Base-by-base conservation (phyloP, 805 yeast genomes). In the Wickerhamomyces chambardii region DNA sequence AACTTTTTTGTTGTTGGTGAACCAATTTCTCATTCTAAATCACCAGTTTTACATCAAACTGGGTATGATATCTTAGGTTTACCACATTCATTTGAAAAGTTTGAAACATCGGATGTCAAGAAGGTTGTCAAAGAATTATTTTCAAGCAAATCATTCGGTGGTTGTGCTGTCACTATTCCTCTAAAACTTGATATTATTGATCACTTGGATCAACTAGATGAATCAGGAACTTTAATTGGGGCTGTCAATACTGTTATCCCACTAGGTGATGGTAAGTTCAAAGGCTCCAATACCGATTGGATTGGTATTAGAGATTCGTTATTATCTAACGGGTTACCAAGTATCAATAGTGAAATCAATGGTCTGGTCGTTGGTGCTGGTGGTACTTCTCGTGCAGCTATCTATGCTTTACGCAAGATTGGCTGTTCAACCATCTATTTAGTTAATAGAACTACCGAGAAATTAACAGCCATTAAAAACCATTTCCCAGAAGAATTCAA, bases 221-320 rank as follows among this genome's bases (percentile, higher is more conserved):
- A 73, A n/a, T 75, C 94, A 15, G 97, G 95, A 14, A 55, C 68
- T 42, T 46, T 58, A n/a, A 85, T 92, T 47, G 97, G 97, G 29
- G 97, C 98, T 16, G 87, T 92, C 36, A 92, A 92, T 61, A 92
- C 99, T 0, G 71, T 92, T 33, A 67, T 70, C 28, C 83, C 82
- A 26, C 42, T 64, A 22, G 61, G 63, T 11, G 35, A 61, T 17
- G 77, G 68, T 6, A 60, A 65, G 35, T 72, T 79, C 38, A 58
- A 57, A 34, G 98, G 97, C 44, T 90, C 84, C 48, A 92, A 92
- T 63, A 92, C 99, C 30, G 99, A 92, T 56, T 92, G 95, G 95
- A 61, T 76, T 32, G 99, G 98, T 10, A 84, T 92, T 45, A 66
- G 64, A 31, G 72, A 79, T 41, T 73, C 95, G 3, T 75, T 87